Evolutionary conservation across 495 filamentous ascomycete genomes (phyloP), one percentile per base, ranked within the genome.

Genomic region (Hypomontagnella monticulosa): DNA sequence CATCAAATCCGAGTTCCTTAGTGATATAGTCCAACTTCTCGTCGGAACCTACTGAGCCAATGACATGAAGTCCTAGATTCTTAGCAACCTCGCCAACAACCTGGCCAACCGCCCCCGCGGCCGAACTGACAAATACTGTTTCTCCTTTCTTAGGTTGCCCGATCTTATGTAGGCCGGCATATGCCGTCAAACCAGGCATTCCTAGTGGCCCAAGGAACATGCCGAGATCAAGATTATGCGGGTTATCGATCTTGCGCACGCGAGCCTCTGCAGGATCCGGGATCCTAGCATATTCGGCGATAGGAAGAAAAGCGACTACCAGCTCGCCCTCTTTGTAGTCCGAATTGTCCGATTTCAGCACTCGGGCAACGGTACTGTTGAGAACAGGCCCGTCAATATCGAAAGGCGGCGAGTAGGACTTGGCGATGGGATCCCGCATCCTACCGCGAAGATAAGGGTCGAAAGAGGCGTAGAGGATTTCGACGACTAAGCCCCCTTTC

Each of bases 371-470:
- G 14, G 75, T 76, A 50, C 66, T 57, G 74, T 84, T 91, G 53
- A 75, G 70, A 52, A 95, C 80, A 18, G 90, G 84, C 49, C 83
- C 68, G 55, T 80, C 76, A 23, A 92, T 74, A 0, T 55, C 56
- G 71, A 82, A 93, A 14, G 87, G 71, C 2, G 87, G 79, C 9
- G 78, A 61, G 78, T 93, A 93, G 3, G 88, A 91, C 71, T 89
- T 85, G 66, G 72, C 60, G 30, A 52, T 23, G 12, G 80, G 38
- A 10, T 73, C 63, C 7, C 82, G 78, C 84, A 87, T 86, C 51
- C 85, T 84, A 51, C 91, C 91, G 27, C 93, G 89, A 78, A 90
- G 87, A 81, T 97, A 97, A 6, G 93, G 93, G 79, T 97, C 93
- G 76, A 89, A 91, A 58, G 92, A 96, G 75, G 88, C 82, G 73